Evolutionary conservation across 2,329 filamentous ascomycete genomes (phyloP).

Genomic region (Alternaria tenuissima): DNA sequence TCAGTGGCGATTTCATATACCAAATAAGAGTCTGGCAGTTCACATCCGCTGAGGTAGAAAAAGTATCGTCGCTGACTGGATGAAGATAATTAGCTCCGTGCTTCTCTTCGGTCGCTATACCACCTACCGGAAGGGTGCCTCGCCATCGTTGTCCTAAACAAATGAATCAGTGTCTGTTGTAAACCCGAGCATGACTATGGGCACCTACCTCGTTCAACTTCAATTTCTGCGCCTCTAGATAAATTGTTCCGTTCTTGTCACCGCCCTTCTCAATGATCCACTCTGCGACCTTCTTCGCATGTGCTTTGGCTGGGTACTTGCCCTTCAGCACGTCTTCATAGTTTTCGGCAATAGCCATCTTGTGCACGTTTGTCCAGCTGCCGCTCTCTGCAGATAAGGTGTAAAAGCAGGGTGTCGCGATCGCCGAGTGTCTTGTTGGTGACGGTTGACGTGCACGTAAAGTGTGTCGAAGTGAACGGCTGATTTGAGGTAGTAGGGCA

Average conservation of each 20-base stretch:
- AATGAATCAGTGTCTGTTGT: constrained; percentile 13
- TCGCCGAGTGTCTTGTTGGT: background rate
- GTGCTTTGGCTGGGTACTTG: constrained; percentile 84
- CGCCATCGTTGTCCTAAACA: constrained; percentile 77
- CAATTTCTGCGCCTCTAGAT: constrained; percentile 85
- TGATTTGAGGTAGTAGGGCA: constrained; percentile 13
- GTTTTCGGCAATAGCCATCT: constrained; percentile 43
- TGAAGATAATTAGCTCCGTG: background rate
- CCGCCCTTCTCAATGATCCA: constrained; percentile 74
- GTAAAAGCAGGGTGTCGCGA: constrained; percentile 11
- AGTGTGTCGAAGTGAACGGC: constrained; percentile 17
- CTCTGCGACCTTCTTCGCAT: constrained; percentile 83
- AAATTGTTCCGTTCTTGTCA: constrained; percentile 75
- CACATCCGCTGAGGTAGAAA: constrained; percentile 91
- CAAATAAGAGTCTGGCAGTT: constrained; percentile 79
- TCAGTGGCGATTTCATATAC: constrained; percentile 79
- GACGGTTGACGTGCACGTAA: constrained; percentile 1
- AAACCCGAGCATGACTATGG: background rate
- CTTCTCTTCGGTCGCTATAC: background rate
- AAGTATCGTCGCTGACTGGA: constrained; percentile 86
- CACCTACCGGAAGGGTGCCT: constrained; percentile 77
- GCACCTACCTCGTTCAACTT: constrained; percentile 71
- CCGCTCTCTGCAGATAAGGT: constrained; percentile 10
- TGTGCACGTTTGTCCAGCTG: constrained; percentile 23
- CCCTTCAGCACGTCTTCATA: constrained; percentile 57